Evolutionary conservation across 2,329 filamentous ascomycete species (phyloP).

Genomic region (Scytalidium lignicola): DNA sequence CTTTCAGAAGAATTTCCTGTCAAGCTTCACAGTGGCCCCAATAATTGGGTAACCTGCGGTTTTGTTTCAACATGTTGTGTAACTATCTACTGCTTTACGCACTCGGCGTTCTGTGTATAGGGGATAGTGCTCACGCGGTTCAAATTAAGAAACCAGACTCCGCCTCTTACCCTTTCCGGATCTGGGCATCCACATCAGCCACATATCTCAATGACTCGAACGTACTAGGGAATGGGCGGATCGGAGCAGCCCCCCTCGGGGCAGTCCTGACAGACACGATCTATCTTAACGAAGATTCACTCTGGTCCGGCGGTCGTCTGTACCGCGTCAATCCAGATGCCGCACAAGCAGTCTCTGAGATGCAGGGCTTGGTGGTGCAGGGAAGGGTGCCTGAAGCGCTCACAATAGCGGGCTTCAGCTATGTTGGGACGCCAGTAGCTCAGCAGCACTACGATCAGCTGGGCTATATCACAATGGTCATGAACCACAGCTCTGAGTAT

Average conservation of each 20-base stretch:
- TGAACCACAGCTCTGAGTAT: constrained; percentile 9
- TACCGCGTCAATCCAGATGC: constrained; percentile 30
- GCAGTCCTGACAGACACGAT: constrained; percentile 33
- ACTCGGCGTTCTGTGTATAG: background rate
- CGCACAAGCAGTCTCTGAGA: constrained; percentile 26
- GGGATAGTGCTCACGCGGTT: background rate
- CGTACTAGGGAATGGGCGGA: constrained; percentile 38
- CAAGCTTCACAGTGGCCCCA: background rate
- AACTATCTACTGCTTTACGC: background rate
- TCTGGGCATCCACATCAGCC: background rate
- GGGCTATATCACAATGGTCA: constrained; percentile 26
- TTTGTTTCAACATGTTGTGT: background rate
- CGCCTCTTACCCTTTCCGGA: background rate
- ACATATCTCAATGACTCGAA: background rate
- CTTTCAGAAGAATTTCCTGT: background rate
- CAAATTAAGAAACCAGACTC: background rate
- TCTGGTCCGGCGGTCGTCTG: constrained; percentile 37
- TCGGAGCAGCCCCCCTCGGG: constrained; percentile 35
- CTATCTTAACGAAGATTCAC: constrained; percentile 41
- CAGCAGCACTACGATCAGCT: constrained; percentile 34
- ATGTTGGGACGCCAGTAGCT: constrained; percentile 32
- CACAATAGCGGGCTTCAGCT: constrained; percentile 26
- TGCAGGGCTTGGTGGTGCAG: constrained; percentile 33
- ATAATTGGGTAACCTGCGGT: background rate
- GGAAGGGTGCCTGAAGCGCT: constrained; percentile 32